These are phyloP conservation scores for Theobroma cacao DNA, from an alignment of 345 rosid species.

Conservation along the genomic window DNA sequence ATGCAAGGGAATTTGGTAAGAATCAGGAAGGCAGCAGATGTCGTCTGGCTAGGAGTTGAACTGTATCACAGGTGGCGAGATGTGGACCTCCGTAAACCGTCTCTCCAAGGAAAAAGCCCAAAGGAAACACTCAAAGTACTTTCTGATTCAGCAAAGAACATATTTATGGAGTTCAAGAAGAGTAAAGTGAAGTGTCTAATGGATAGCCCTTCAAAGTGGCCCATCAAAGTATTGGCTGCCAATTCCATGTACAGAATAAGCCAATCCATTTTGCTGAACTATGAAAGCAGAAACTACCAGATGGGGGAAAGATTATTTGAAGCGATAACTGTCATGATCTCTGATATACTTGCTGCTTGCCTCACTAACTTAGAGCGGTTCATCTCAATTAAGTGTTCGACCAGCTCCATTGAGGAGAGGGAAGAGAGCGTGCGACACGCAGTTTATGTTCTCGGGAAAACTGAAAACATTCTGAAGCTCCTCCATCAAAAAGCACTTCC, in stretches of 20 bases:
- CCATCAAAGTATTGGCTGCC: slow-evolving; percentile 59
- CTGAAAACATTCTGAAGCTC: slow-evolving; percentile 48
- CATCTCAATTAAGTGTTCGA: slow-evolving; percentile 52
- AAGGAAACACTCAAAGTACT: slow-evolving; percentile 59
- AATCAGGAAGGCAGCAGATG: slow-evolving; percentile 54
- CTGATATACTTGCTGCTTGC: slow-evolving; percentile 75
- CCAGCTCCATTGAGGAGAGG: slow-evolving; percentile 54
- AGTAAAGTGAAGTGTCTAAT: slow-evolving; percentile 26
- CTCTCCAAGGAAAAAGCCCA: slow-evolving; percentile 32
- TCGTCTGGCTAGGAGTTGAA: slow-evolving; percentile 66
- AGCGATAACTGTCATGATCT: slow-evolving; percentile 40
- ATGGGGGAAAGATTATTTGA: slow-evolving; percentile 39
- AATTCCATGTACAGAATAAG: slow-evolving; percentile 79
- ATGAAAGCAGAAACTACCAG: slow-evolving; percentile 25
- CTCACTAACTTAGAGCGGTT: slow-evolving; percentile 56
- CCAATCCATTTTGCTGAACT: slow-evolving; percentile 46
- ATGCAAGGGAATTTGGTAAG: slow-evolving; percentile 33
- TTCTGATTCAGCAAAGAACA: slow-evolving; percentile 43
- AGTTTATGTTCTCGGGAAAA: slow-evolving; percentile 60
- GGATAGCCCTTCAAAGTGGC: slow-evolving; percentile 70
- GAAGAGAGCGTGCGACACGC: slow-evolving; percentile 51
- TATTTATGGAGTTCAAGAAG: slow-evolving; percentile 41
- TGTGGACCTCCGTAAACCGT: slow-evolving; percentile 57
- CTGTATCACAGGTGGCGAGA: slow-evolving; percentile 65
- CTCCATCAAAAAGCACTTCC: slow-evolving; percentile 42